Evolutionary conservation across 345 rosid genomes (phyloP).

Genomic region (Zanthoxylum bungeanum): DNA sequence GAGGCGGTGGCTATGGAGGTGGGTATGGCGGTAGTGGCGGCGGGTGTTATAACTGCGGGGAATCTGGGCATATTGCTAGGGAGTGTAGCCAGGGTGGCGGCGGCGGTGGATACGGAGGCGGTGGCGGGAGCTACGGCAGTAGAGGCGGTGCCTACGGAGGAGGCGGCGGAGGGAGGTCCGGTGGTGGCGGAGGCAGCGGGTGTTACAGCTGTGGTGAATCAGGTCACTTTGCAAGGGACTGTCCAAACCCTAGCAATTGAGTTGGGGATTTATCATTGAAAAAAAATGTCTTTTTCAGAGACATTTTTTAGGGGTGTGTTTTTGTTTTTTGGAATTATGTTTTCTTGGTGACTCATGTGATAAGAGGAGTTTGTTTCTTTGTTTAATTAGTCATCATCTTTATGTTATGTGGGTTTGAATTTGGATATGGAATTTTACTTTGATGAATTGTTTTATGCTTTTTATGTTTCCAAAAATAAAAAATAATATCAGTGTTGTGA

Average conservation of each 20-base stretch:
- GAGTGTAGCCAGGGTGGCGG: slow-evolving; percentile 33
- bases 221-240: slow-evolving; percentile 88
- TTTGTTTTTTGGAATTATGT: not conserved
- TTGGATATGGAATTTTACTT: not conserved
- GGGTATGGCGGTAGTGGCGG: slow-evolving; percentile 23
- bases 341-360: slow-evolving; percentile 5
- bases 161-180: no score
- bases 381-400: no score
- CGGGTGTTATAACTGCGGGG: slow-evolving; percentile 14
- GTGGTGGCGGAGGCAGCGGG: slow-evolving; percentile 38
- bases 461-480: not conserved
- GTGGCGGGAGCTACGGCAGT: no score
- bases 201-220: slow-evolving; percentile 82
- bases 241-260: slow-evolving; percentile 59
- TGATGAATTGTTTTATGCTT: not conserved
- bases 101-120: slow-evolving; percentile 25
- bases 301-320: not conserved
- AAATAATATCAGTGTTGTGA: slow-evolving; percentile 14
- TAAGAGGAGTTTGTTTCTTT: no score
- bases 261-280: not conserved
- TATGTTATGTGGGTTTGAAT: not conserved
- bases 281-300: not conserved
- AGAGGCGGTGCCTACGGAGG: no score
- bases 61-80: slow-evolving; percentile 37
- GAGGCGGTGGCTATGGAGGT: slow-evolving; percentile 19